Conservation (phyloP, 495 filamentous ascomycete genomes). For the Durotheca rogersii region DNA sequence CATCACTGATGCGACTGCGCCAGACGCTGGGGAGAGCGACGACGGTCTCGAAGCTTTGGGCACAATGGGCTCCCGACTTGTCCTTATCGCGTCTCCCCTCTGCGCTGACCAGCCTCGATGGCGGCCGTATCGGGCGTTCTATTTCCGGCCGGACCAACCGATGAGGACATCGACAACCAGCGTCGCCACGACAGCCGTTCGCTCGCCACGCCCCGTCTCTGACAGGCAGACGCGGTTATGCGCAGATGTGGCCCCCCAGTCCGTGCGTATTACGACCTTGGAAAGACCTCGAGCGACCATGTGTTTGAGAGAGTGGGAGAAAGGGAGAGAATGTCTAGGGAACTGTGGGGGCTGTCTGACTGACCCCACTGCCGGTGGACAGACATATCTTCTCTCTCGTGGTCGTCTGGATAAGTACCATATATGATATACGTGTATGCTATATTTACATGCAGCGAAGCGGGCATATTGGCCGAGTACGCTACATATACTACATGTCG, state of each 20-base stretch:
- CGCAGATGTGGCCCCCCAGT: slow-evolving; percentile 16
- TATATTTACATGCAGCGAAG: neutral
- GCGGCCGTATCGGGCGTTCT: no score
- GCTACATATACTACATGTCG: neutral
- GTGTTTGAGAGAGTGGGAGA: no score
- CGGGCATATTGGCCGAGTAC: neutral
- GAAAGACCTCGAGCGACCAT: neutral
- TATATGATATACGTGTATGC: neutral
- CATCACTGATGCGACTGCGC: no score
- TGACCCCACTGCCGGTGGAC: neutral
- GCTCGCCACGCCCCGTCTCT: no score
- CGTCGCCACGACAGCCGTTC: neutral
- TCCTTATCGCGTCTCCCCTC: no score
- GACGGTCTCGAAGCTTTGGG: no score
- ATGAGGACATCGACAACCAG: neutral
- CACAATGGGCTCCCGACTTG: no score
- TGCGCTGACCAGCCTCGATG: no score
- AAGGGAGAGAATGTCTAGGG: no score
- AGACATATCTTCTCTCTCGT: no score
- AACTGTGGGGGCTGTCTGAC: slow-evolving; percentile 1
- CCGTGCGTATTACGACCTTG: slow-evolving; percentile 24
- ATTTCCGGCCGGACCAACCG: neutral
- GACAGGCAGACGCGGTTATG: neutral
- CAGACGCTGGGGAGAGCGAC: no score
- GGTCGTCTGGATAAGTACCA: neutral